These are phyloP conservation scores for Leccinum rimulosum DNA, from an alignment of 768 basidiomycete genomes.

Conservation along the genomic window DNA sequence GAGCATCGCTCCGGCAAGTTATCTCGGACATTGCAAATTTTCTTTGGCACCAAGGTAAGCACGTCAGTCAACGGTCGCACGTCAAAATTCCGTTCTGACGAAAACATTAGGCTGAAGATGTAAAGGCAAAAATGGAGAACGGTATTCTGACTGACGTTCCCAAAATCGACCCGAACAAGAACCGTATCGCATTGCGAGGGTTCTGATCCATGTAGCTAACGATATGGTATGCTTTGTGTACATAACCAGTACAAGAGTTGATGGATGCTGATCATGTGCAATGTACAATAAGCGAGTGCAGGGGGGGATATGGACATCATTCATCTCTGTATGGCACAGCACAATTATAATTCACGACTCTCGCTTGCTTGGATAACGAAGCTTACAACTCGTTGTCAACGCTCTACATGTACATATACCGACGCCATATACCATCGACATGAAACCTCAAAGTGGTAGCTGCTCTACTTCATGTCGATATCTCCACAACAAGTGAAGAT, in stretches of 20 bases:
- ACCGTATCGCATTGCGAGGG: constrained; percentile 36
- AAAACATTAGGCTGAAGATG: constrained; percentile 35
- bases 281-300: too few relatives aligned
- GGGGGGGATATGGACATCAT: too few relatives aligned
- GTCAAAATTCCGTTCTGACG: not conserved
- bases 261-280: too few relatives aligned
- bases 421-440: too few relatives aligned
- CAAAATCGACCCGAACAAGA: constrained; percentile 39
- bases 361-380: too few relatives aligned
- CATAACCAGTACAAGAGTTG: too few relatives aligned
- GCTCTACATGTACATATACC: not conserved
- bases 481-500: constrained; percentile 26
- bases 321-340: too few relatives aligned
- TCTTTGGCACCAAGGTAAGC: constrained; percentile 43
- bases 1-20: constrained; percentile 46
- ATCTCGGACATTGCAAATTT: constrained; percentile 39
- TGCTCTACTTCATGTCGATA: not conserved
- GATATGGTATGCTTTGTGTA: too few relatives aligned
- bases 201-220: too few relatives aligned
- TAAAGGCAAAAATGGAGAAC: constrained; percentile 44
- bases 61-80: not conserved
- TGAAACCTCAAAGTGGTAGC: too few relatives aligned
- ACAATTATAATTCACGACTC: too few relatives aligned
- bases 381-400: not conserved
- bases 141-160: constrained; percentile 47